Base-by-base conservation (phyloP, 2,329 filamentous ascomycete genomes). In the Aurifilum marmelostoma region DNA sequence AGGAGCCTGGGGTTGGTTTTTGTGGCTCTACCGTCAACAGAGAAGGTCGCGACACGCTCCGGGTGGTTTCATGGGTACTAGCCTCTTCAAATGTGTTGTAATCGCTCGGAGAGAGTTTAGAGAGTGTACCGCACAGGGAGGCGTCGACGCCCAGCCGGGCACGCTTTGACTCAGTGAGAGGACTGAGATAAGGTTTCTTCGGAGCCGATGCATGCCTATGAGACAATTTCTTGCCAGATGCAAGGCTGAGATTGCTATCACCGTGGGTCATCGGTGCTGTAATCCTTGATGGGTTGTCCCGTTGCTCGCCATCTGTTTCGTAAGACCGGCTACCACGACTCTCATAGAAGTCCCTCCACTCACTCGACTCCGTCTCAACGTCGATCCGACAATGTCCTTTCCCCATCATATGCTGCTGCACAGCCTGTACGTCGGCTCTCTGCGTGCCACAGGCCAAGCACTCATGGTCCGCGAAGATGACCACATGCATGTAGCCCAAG, bases 361-460 rank as follows among this genome's bases (percentile, higher is more conserved):
- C 79, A 1, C 75, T 73, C 14, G 72, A 75, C 6, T 77, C 71
- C 3, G 74, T 74, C 0, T 73, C 67, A 2, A 80, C 70, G 18
- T 82, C 75, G 39, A 83, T 73, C 37, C 75, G 77, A 69, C 83
- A 84, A 65, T 85, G 83, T 0, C 80, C 80, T 62, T 82, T 83
- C 3, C 74, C 78, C 1, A 75, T 71, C 83, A 84, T 85, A 61
- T 85, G 84, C 54, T 83, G 81, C 70, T 83, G 81, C 1, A 81
- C 80, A 0, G 79, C 84, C 56, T 81, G 75, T 0, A 75, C 75
- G 0, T 78, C 82, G 1, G 73, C 73, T 41, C 81, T 77, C 37
- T 79, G 75, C 29, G 76, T 81, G 3, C 81, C 81, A 70, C 84
- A 86, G 27, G 77, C 79, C 43, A 86, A 76, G 66, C 84, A 87